phyloP scores from a whole-genome alignment of 192 early-diverging fungal species.

The Chytriomyces confervae region DNA sequence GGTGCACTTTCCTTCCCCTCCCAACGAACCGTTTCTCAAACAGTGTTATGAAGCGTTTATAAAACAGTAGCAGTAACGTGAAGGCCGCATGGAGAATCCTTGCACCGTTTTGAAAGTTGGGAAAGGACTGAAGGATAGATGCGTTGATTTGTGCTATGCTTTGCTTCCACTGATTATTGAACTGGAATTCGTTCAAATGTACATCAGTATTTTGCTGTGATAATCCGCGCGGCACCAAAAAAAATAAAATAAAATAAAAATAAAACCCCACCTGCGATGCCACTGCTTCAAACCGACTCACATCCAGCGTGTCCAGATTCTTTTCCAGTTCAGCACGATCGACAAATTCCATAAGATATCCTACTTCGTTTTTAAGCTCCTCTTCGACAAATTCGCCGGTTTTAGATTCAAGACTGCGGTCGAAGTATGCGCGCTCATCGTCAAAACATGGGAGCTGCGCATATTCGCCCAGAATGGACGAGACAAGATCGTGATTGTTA shows the following conservation, averaged over 20 bases:
- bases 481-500: constrained; percentile 93
- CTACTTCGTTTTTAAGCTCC: constrained; percentile 78
- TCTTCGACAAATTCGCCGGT: constrained; percentile 87
- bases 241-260: constrained; percentile 16
- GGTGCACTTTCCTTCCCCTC: constrained; percentile 63
- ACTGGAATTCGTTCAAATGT: constrained; percentile 71
- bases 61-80: constrained; percentile 89
- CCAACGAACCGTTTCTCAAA: constrained; percentile 74
- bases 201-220: constrained; percentile 35
- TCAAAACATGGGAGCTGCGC: constrained; percentile 48
- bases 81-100: constrained; percentile 88
- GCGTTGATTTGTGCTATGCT: constrained; percentile 79
- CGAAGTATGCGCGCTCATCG: constrained; percentile 62
- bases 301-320: constrained; percentile 33
- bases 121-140: constrained; percentile 88
- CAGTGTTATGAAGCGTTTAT: constrained; percentile 83
- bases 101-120: constrained; percentile 95
- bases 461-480: constrained; percentile 74
- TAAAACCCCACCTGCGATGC: constrained; percentile 8
- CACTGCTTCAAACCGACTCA: background rate
- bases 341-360: constrained; percentile 81
- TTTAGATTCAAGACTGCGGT: constrained; percentile 62
- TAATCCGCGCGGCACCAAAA: background rate
- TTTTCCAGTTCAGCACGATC: constrained; percentile 67
- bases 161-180: constrained; percentile 81